Base-by-base conservation (phyloP, 1,139 yeast species). In the Blastobotrys aristatus region DNA sequence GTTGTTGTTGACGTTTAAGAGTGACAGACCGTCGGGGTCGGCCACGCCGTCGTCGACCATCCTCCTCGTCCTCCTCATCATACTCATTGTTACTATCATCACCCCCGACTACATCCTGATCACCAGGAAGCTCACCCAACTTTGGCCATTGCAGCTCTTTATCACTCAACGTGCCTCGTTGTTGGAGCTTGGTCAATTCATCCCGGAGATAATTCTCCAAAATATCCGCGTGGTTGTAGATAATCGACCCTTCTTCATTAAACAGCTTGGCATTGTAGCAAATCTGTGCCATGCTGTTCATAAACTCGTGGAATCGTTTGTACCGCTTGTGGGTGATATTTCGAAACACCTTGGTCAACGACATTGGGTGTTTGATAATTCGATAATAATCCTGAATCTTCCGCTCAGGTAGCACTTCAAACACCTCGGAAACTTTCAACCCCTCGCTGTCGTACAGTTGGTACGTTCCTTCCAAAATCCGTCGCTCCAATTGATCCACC, bases 201-300 rank as follows among this genome's bases (percentile, higher is more conserved):
- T 75, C 75, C 51, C 68, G 71, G 44, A 89, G 65, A 63, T 70
- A 84, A 40, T 74, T 68, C 59, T 89, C 94, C 55, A 90, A 67
- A 26, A 82, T 73, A 16, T 76, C 72, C 0, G 97, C 96, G 57
- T 84, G 86, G 33, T 73, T 72, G 65, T 84, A 85, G 44, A 84
- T 82, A 14, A 72, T 71, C 0, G 90, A 80, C 14, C 76, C 80
- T 53, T 79, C 81, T 50, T 81, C 81, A 63, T 90, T 90, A 66
- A 83, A 90, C 42, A 82, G 77, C 53, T 88, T 77, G 2, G 97
- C 97, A 63, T 90, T 90, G 89, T 95, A 87, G 1, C 87, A 77
- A 43, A 90, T 84, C 64, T 86, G 92, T 0, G 84, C 88, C 52
- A 90, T 64, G 63, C 89, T 97, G 50, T 72, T 75, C 37, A 90